Base-by-base conservation (phyloP, 306 rosid species). In the Corylus heterophylla region DNA sequence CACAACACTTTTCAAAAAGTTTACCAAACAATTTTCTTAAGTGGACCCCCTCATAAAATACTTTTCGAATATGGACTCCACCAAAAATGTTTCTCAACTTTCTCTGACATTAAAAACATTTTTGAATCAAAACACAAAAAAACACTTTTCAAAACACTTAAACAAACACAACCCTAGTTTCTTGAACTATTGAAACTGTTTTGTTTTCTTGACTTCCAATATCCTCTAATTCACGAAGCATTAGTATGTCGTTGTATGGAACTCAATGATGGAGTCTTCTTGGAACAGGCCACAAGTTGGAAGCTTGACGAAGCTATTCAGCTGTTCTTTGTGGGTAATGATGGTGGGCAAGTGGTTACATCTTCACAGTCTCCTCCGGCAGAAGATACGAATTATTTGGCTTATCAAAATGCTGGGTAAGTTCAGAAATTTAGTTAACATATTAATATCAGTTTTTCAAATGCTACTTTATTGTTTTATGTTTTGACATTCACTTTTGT, bases 281-380 rank as follows among this genome's bases (percentile, higher is more conserved):
- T 14, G 74, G 74, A 69, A 80, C 76, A 96, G 99, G 99, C 99
- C 5, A 96, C 99, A 5, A 88, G 93, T 79, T 96, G 99, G 99
- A 88, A 85, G 68, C 97, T 96, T 14, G 99, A 96, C 76, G 99
- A 96, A 29, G 99, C 98, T 62, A 88, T 96, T 87, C 99, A 96
- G 92, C 83, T 96, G 66, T 96, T 89, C 69, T 84, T 85, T 83
- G 81, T 93, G 74, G 98, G 94, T 27, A 87, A 70, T 86, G 99
- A 96, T 72, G 79, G 82, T 39, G 96, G 91, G 67, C 71, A 73
- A 8, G 66, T 77, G 25, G 82, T 72, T 12, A 62, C 87, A 0
- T 11, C 88, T 11, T 75, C 92, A 14, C 71, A 49, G 8, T 45
- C 82, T 71, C 87, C 78, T 2, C 87, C 90, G 56, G 58, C 75